Base-by-base conservation (phyloP, 345 rosid species). In the Mangifera indica region DNA sequence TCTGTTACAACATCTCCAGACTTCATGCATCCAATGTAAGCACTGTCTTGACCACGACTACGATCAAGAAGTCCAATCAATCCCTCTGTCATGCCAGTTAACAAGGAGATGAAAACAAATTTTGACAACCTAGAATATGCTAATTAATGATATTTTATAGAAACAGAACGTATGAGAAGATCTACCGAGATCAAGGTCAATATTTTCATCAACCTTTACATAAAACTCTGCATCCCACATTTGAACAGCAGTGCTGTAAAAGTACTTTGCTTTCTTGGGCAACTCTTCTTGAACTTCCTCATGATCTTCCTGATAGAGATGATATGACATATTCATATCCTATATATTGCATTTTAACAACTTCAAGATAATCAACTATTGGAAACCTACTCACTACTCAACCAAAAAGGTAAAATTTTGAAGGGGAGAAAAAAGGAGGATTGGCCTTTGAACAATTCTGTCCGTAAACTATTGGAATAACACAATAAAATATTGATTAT, bases 21-120 rank as follows among this genome's bases (percentile, higher is more conserved):
- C 87, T 95, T 95, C 99, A 91, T 95, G 82, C 99, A 92, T 66
- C 98, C 99, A 63, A 92, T 76, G 77, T 95, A 95, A 66, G 92
- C 87, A 75, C 82, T 77, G 79, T 87, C 91, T 80, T 91, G 93
- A 72, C 82, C 88, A 74, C 83, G 93, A 1, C 88, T 95, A 18
- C 25, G 84, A 75, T 88, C 84, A 58, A 95, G 91, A 67, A 92
- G 81, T 63, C 85, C 87, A 37, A 95, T 84, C 78, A 95, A 76
- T n/a, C 85, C 93, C 82, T 92, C 99, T 95, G 86, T 56, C 34
- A 78, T 21, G 63, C 32, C 40, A 26, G 69, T 71, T 69, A 81
- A 74, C 44, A 63, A 72, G 45, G 32, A 21, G 71, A 48, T 58
- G 29, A 62, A 26, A 69, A 51, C 26, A 51, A 22, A 5, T 29